A percentile compares a stretch with the other conserved stretches of the same genome.
Conservation (phyloP, 768 basidiomycete genomes). For the Pholiota conissans region DNA sequence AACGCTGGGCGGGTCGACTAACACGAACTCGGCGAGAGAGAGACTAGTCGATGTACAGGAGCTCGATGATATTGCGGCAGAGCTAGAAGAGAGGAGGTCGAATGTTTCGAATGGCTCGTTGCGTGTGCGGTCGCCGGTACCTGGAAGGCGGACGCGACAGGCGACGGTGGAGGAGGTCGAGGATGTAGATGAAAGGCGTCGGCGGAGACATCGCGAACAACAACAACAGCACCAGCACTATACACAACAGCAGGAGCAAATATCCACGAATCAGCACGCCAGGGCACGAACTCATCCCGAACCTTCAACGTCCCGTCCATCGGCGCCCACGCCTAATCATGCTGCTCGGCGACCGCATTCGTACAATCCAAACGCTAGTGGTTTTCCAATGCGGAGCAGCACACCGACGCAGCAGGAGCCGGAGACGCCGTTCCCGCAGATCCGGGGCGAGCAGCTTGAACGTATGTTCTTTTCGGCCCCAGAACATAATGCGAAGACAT, state of each 20-base stretch:
- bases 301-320: constrained; percentile 25
- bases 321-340: constrained; percentile 37
- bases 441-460: constrained; percentile 77
- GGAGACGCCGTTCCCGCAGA: constrained; percentile 76
- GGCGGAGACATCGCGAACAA: neutral
- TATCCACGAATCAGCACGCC: neutral
- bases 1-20: constrained; percentile 44
- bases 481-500: constrained; percentile 70
- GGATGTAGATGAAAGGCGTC: constrained; percentile 14
- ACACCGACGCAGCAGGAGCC: constrained; percentile 11
- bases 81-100: constrained; percentile 66
- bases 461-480: constrained; percentile 80
- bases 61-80: constrained; percentile 59
- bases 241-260: too few relatives aligned
- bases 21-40: constrained; percentile 18
- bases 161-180: constrained; percentile 20
- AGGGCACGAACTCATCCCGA: constrained; percentile 4
- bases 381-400: neutral
- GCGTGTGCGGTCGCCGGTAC: neutral
- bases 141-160: constrained; percentile 8
- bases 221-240: too few relatives aligned
- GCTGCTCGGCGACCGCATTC: constrained; percentile 18
- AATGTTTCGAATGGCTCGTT: constrained; percentile 31
- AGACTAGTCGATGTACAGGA: constrained; percentile 60
- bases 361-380: constrained; percentile 1